Base-by-base conservation (phyloP, 2,329 filamentous ascomycete genomes). In the Lecanosticta acicola region DNA sequence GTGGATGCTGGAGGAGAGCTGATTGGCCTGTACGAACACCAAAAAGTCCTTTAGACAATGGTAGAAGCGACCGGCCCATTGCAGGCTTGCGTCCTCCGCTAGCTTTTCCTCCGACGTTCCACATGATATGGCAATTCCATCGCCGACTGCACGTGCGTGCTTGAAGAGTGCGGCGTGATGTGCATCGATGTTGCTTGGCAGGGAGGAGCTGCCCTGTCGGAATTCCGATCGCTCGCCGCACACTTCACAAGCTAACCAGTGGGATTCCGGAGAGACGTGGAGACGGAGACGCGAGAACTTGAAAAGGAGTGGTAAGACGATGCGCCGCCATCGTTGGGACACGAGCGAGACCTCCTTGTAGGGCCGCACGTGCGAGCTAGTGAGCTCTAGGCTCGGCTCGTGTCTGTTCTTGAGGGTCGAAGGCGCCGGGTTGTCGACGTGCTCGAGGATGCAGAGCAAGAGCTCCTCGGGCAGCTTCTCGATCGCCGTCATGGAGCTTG, bases 381-480 rank as follows among this genome's bases (percentile, higher is more conserved):
- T 68, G n/a, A 79, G 65, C 50, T 59, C 51, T 10, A 62, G 63
- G 57, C 57, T 68, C 19, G 76, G 80, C 53, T 74, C 71, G 41
- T 78, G 68, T 45, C 74, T 69, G 17, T 81, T 63, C 13, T 68
- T 68, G 32, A 55, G 58, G 35, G 71, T 63, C 0, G 80, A 79
- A 10, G 75, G 74, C 8, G 77, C 70, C 2, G 69, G 60, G 0
- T 57, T 57, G 54, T 77, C 72, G 38, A 85, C 68, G 56, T 73
- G 74, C n/a, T 63, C 66, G 55, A 85, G 70, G 53, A 85, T 75
- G 2, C 77, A 69, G 42, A 74, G 62, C 17, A 83, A 65, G 37
- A 85, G 66, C 66, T 86, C 83, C 51, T 77, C 78, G 2, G 81
- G 83, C 16, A 85, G 71, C 7, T 45, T 32, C 53, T 58, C 36